Evolutionary conservation across 2,329 filamentous ascomycete genomes (phyloP), one percentile per base, ranked within the genome.

Genomic region (Hypoxylon sp.): DNA sequence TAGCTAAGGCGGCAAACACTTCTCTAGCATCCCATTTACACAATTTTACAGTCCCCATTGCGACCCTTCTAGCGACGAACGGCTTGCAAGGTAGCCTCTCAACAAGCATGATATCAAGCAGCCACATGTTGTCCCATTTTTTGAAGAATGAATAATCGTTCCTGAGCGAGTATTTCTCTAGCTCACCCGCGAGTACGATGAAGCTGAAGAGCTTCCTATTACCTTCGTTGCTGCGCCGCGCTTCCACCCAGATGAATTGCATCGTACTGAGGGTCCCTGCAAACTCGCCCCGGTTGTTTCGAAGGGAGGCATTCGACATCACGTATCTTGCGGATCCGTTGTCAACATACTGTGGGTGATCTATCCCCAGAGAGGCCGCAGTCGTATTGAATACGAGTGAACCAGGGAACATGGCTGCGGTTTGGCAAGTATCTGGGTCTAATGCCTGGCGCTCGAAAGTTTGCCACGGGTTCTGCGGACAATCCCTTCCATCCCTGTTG

Each of bases 31-130:
- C n/a, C 68, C 68, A 70, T 19, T 51, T 63, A 7, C 48, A 59
- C 50, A 70, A 16, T 4, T 2, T 59, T 19, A 66, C 50, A 2
- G 34, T 54, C 3, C 62, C 56, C 5, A 68, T 30, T 9, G 55
- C 62, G 9, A 67, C 53, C 57, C 59, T 67, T 25, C 63, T 50
- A 21, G 58, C 60, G 29, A 69, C 63, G n/a, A 64, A 69, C 2
- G 67, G 48, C 12, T 45, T 52, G 23, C 63, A 63, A 9, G 63
- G 53, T 3, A 69, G 14, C 5, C 63, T 39, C 41, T 67, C 63
- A 8, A 67, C 60, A 39, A 69, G 60, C 64, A 70, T 65, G 7
- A 67, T 54, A 21, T 65, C 19, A 14, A 67, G 53, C 16, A 56
- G 48, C 65, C 65, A 67, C 30, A 62, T 57, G 19, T 65, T 32